phyloP scores from a whole-genome alignment of 495 filamentous ascomycete genomes.

The Aspergillus avenaceus region DNA sequence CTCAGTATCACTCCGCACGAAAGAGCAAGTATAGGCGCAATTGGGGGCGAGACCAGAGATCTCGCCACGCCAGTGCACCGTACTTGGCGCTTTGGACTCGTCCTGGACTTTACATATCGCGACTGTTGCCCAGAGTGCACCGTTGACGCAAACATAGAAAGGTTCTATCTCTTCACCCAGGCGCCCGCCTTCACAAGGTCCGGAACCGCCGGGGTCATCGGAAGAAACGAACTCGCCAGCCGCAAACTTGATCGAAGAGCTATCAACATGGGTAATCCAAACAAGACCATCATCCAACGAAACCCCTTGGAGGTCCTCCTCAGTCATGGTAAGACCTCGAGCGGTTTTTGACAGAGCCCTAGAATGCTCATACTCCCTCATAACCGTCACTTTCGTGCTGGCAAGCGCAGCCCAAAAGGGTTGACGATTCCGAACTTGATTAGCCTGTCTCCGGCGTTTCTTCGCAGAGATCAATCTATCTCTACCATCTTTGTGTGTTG shows the following conservation, averaged over 20 bases:
- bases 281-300: slow-evolving; percentile 76
- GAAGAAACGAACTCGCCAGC: slow-evolving; percentile 60
- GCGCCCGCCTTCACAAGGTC: slow-evolving; percentile 28
- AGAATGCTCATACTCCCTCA: slow-evolving; percentile 87
- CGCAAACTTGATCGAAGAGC: slow-evolving; percentile 77
- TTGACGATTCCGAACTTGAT: slow-evolving; percentile 82
- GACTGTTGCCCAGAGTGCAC: slow-evolving; percentile 82
- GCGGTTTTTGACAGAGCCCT: slow-evolving; percentile 70
- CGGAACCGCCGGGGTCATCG: slow-evolving; percentile 32
- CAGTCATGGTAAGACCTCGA: slow-evolving; percentile 64
- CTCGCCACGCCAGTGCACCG: slow-evolving; percentile 67
- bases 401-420: slow-evolving; percentile 93
- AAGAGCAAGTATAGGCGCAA: slow-evolving; percentile 82
- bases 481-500: slow-evolving; percentile 45
- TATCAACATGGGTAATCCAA: slow-evolving; percentile 82
- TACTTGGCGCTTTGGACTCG: slow-evolving; percentile 48
- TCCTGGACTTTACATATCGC: slow-evolving; percentile 56
- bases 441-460: slow-evolving; percentile 84
- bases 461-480: slow-evolving; percentile 61
- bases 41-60: slow-evolving; percentile 84
- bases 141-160: slow-evolving; percentile 85
- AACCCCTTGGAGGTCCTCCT: slow-evolving; percentile 77
- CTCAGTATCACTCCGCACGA: slow-evolving; percentile 69
- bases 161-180: slow-evolving; percentile 58
- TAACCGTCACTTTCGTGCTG: slow-evolving; percentile 88